These are phyloP conservation scores for Fusarium sp. DNA, from an alignment of 2,329 filamentous ascomycete genomes.

Conservation along the genomic window DNA sequence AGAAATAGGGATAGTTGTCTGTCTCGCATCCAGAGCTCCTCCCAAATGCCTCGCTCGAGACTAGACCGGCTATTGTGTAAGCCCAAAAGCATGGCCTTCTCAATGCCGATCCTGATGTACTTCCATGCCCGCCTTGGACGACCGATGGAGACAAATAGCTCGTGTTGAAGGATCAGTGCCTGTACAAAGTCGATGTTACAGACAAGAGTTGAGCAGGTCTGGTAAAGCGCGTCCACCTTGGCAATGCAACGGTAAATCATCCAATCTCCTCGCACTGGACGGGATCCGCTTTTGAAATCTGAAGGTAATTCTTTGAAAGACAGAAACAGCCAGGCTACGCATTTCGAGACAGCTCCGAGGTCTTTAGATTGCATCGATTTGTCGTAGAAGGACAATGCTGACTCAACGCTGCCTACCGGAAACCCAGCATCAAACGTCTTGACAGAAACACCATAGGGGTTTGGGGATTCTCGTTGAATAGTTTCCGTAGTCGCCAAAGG, in stretches of 20 bases:
- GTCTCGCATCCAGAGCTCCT: neutral
- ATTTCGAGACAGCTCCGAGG: neutral
- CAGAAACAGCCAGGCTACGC: neutral
- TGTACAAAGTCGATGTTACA: neutral
- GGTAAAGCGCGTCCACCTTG: neutral
- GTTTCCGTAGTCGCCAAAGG: conserved; percentile 2
- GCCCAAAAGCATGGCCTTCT: neutral
- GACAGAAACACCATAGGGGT: neutral
- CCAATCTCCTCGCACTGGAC: neutral
- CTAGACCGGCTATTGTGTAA: neutral
- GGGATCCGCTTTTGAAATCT: neutral
- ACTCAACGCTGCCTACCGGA: neutral
- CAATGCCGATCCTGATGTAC: neutral
- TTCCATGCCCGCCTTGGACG: neutral
- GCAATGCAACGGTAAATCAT: neutral
- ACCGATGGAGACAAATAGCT: neutral
- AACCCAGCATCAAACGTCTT: neutral
- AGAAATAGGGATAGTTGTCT: neutral
- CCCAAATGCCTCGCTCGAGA: neutral
- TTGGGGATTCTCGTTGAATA: neutral
- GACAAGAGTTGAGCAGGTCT: neutral
- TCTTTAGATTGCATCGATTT: neutral
- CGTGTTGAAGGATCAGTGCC: neutral
- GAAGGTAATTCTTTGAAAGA: neutral
- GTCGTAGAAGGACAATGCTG: neutral